Conservation (phyloP, 1,139 yeast genomes). For the Lodderomyces oxycetoniae region DNA sequence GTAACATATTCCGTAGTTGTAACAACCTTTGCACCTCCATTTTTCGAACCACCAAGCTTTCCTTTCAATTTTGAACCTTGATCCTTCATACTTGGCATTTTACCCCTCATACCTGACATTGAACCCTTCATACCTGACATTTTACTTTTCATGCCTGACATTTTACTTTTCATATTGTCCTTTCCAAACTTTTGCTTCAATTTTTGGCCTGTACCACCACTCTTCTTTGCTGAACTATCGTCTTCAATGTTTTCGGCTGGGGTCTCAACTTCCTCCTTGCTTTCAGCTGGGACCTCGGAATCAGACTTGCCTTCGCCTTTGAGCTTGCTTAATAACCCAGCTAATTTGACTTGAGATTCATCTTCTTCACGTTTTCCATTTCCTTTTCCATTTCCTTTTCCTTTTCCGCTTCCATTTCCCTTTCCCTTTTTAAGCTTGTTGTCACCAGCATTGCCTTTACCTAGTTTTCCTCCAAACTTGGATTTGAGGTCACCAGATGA, state of each 20-base stretch:
- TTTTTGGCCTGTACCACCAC: too few relatives aligned
- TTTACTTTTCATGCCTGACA: conserved; percentile 4
- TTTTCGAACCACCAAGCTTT: conserved; percentile 7
- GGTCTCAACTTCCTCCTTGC: too few relatives aligned
- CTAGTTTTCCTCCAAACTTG: background rate
- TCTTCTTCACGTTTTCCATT: background rate
- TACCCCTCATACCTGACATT: conserved; percentile 5
- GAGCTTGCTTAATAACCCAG: too few relatives aligned
- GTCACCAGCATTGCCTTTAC: too few relatives aligned
- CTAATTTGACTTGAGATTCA: background rate
- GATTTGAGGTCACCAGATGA: background rate
- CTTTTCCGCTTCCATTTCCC: too few relatives aligned
- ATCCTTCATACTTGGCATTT: conserved; percentile 3
- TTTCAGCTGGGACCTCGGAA: too few relatives aligned
- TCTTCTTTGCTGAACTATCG: too few relatives aligned
- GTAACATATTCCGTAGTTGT: too few relatives aligned
- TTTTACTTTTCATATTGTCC: conserved; percentile 4
- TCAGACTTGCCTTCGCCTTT: too few relatives aligned
- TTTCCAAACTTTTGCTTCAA: conserved; percentile 2
- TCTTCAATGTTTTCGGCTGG: too few relatives aligned
- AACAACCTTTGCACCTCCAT: too few relatives aligned
- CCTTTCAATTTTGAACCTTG: conserved; percentile 5
- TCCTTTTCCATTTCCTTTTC: background rate
- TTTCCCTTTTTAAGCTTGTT: background rate
- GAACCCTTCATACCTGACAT: conserved; percentile 4